phyloP scores from a whole-genome alignment of 768 basidiomycete species.

The Trametes gibbosa region DNA sequence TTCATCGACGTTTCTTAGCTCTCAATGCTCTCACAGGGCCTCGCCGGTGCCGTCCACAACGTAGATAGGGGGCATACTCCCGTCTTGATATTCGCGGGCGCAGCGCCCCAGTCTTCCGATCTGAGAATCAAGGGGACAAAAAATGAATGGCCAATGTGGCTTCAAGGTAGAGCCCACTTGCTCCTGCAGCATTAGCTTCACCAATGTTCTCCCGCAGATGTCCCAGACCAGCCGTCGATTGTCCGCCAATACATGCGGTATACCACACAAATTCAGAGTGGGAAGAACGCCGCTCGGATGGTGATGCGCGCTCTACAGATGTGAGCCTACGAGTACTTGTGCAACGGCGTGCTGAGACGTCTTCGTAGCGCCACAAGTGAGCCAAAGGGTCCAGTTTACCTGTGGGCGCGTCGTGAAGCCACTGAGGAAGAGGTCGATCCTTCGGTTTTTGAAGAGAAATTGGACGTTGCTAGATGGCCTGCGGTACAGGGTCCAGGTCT shows the following conservation, averaged over 20 bases:
- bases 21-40: conserved; percentile 38
- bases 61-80: conserved; percentile 60
- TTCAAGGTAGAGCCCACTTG: conserved; percentile 48
- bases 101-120: conserved; percentile 56
- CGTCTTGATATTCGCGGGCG: conserved; percentile 73
- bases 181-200: neutral
- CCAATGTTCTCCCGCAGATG: conserved; percentile 39
- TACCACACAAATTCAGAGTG: conserved; percentile 56
- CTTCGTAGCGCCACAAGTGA: conserved; percentile 55
- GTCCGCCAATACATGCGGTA: conserved; percentile 76
- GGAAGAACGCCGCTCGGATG: conserved; percentile 47
- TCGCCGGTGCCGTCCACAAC: conserved; percentile 73
- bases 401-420: conserved; percentile 68
- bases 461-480: conserved; percentile 45
- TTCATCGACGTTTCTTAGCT: neutral
- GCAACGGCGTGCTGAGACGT: neutral
- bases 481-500: conserved; percentile 49
- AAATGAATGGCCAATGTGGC: conserved; percentile 76
- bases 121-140: conserved; percentile 59
- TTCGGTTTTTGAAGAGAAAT: conserved; percentile 31
- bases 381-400: conserved; percentile 71
- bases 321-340: conserved; percentile 33
- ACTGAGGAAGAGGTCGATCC: conserved; percentile 64
- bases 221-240: conserved; percentile 67
- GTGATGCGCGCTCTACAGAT: conserved; percentile 64